These are phyloP conservation scores for Phytophthora hibernalis DNA, from an alignment of 352 stramenopile species.

Conservation along the genomic window DNA sequence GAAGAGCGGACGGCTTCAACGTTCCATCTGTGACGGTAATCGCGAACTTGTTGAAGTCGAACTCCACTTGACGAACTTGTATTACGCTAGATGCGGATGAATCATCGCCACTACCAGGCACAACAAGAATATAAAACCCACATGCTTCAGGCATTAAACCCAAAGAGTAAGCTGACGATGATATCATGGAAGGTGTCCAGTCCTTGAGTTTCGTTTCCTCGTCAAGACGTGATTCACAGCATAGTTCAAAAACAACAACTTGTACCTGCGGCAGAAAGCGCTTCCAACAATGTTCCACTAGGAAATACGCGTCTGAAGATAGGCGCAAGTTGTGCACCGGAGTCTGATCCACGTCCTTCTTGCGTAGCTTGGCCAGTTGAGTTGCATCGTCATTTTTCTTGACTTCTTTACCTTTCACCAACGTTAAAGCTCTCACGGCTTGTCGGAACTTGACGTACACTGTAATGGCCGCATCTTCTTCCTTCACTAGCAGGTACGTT, in stretches of 20 bases:
- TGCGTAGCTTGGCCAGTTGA: conserved; percentile 39
- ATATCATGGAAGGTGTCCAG: conserved; percentile 38
- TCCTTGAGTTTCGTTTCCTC: conserved; percentile 55
- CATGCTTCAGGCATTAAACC: conserved; percentile 48
- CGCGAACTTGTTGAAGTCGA: conserved; percentile 58
- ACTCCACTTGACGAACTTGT: conserved; percentile 65
- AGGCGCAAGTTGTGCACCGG: conserved; percentile 58
- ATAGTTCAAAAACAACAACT: conserved; percentile 67
- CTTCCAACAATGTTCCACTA: conserved; percentile 65
- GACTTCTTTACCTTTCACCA: conserved; percentile 60
- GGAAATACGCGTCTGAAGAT: conserved; percentile 32
- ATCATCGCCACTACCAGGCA: conserved; percentile 9
- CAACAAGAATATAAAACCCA: conserved; percentile 64
- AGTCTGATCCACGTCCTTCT: conserved; percentile 38
- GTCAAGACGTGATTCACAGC: conserved; percentile 53
- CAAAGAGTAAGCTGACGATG: conserved; percentile 33
- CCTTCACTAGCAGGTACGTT: conserved; percentile 54
- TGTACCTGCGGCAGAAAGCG: conserved; percentile 66
- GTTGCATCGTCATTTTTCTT: conserved; percentile 48
- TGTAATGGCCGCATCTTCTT: conserved; percentile 47
- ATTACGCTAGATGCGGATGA: conserved; percentile 17
- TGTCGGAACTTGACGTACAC: conserved; percentile 70
- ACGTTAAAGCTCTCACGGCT: conserved; percentile 45
- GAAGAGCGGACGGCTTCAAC: conserved; percentile 53
- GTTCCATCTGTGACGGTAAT: conserved; percentile 61